A percentile compares a stretch with the other conserved stretches of the same genome.
Conservation (phyloP, 2,329 filamentous ascomycete genomes). For the Diaporthe batatas region DNA sequence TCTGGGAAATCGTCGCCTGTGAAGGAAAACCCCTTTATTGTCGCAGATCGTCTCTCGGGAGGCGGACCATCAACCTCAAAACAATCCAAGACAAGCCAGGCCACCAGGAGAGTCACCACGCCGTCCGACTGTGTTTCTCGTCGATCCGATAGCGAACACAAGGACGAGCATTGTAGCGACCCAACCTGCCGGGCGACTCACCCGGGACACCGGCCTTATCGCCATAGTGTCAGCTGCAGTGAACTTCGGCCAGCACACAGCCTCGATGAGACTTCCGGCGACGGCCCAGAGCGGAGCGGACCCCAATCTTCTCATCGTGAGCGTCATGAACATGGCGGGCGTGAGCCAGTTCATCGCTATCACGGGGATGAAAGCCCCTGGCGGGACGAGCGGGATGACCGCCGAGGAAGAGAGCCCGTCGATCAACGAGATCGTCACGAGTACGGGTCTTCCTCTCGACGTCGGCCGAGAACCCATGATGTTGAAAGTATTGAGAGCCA, state of each 20-base stretch:
- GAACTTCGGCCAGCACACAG: constrained; percentile 2
- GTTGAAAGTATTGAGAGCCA: constrained; percentile 15
- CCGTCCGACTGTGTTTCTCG: constrained; percentile 39
- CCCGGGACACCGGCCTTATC: constrained; percentile 43
- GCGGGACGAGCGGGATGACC: not conserved
- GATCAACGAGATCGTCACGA: not conserved
- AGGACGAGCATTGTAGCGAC: constrained; percentile 41
- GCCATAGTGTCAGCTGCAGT: constrained; percentile 45
- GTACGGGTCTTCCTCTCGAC: not conserved
- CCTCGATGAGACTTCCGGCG: constrained; percentile 27
- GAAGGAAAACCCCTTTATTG: constrained; percentile 46
- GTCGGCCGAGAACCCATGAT: not conserved
- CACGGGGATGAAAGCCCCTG: not conserved
- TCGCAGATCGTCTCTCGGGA: constrained; percentile 44
- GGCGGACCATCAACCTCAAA: not conserved
- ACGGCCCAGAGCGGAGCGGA: constrained; percentile 38
- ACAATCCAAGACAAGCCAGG: constrained; percentile 10
- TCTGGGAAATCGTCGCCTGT: constrained; percentile 25
- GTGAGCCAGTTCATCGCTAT: not conserved
- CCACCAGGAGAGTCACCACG: not conserved
- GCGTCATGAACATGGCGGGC: not conserved
- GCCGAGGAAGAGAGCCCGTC: not conserved
- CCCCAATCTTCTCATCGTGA: not conserved
- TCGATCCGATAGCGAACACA: constrained; percentile 37
- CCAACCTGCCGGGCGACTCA: constrained; percentile 44